Conservation (phyloP, 2,329 filamentous ascomycete genomes). For the Endoconidiophora laricicola region DNA sequence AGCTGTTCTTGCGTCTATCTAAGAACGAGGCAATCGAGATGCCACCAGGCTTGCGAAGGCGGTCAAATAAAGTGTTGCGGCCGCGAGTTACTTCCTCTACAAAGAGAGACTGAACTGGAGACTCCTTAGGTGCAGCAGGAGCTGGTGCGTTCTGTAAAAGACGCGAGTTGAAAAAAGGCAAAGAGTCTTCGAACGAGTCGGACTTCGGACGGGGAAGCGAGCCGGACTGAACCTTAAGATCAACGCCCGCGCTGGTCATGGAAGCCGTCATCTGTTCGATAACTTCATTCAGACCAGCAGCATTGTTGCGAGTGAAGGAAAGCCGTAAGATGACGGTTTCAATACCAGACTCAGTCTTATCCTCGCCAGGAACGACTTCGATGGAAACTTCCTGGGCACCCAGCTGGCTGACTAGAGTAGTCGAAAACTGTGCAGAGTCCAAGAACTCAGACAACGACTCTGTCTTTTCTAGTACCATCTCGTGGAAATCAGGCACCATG, state of each 20-base stretch:
- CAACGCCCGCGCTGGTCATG: slow-evolving; percentile 76
- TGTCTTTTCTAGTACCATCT: slow-evolving; percentile 66
- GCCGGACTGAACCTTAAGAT: slow-evolving; percentile 73
- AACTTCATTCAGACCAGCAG: slow-evolving; percentile 83
- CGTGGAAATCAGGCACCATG: slow-evolving; percentile 94
- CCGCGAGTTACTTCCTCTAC: slow-evolving; percentile 66
- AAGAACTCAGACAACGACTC: slow-evolving; percentile 66
- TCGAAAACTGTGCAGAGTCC: slow-evolving; percentile 62
- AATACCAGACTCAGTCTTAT: slow-evolving; percentile 38
- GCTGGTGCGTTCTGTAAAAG: slow-evolving; percentile 82
- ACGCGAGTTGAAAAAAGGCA: slow-evolving; percentile 95
- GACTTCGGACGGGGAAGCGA: slow-evolving; percentile 97
- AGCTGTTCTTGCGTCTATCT: slow-evolving; percentile 85
- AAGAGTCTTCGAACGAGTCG: slow-evolving; percentile 92
- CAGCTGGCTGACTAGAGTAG: slow-evolving; percentile 67
- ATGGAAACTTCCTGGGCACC: slow-evolving; percentile 83
- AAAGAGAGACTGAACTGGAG: slow-evolving; percentile 73
- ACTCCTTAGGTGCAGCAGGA: slow-evolving; percentile 57
- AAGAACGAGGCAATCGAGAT: slow-evolving; percentile 96
- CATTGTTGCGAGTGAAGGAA: slow-evolving; percentile 91
- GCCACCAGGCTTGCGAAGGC: slow-evolving; percentile 84
- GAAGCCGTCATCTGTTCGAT: slow-evolving; percentile 85
- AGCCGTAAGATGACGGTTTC: slow-evolving; percentile 50
- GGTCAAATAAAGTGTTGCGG: slow-evolving; percentile 72
- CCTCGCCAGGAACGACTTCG: slow-evolving; percentile 43